Base-by-base conservation (phyloP, 192 early-diverging fungal genomes). In the Thoreauomyces humboldtii region DNA sequence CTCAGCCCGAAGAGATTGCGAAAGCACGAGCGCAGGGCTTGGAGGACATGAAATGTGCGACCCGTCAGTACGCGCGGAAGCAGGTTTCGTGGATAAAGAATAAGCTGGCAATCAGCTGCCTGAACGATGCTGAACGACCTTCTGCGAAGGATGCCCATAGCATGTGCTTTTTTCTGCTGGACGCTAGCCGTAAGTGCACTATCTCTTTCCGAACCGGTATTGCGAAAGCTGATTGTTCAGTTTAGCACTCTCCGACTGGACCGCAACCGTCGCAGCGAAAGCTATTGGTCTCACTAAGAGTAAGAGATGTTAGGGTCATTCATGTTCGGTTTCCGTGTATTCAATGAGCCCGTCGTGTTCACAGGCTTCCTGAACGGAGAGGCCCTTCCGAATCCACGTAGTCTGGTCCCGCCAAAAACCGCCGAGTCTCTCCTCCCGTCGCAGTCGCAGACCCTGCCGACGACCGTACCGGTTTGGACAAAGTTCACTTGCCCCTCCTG, bases 71-170 rank as follows among this genome's bases (percentile, higher is more conserved):
- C 71, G 92, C 96, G 17, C 81, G 87, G 41, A 69, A 83, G 33
- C 92, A 94, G 66, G 77, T 91, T 0, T 73, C 77, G 12, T 94
- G 92, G 92, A 90, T 94, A 27, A 75, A 77, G 21, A 93, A 93
- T 67, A 90, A 89, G 46, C 69, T 93, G 0, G 73, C 57, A 6
- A 43, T 50, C 2, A 32, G 31, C 33, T 70, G 59, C 35, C 25
- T 72, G 27, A 22, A 15, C 4, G 48, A 61, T 14, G 48, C n/a
- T 2, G 12, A 9, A 7, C 27, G 29, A 17, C 25, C 4, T 4
- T 45, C 15, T 19, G 46, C 48, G 31, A 37, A 58, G 7, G 37
- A n/a, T 31, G 5, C 3, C 12, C 11, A 25, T n/a, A 2, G 38
- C 21, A 25, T 50, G 7, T 58, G 14, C 7, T 68, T 77, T 27